These are phyloP conservation scores for Solanum chacoense DNA, from an alignment of 305 asterid genomes.

Conservation along the genomic window DNA sequence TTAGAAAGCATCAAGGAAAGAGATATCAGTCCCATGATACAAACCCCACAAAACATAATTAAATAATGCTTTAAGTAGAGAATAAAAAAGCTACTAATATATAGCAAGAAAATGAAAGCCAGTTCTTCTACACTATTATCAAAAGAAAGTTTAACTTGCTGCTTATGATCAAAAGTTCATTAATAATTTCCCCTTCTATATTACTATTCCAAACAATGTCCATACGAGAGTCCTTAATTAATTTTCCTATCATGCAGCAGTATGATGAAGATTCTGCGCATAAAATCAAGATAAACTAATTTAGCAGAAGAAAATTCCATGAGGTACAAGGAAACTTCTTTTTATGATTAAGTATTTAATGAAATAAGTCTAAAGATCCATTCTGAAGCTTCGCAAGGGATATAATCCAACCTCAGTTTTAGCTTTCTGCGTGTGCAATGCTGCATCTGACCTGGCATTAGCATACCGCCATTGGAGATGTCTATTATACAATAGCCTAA, in stretches of 20 bases:
- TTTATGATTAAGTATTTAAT: not conserved
- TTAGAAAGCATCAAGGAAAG: not conserved
- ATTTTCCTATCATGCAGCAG: not conserved
- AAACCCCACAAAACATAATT: not conserved
- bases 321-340: not conserved
- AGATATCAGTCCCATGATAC: not conserved
- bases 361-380: not conserved
- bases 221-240: not conserved
- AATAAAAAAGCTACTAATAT: not conserved
- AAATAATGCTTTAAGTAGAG: not conserved
- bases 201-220: not conserved
- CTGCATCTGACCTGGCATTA: constrained; percentile 48
- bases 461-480: constrained; percentile 80
- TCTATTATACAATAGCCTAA: constrained; percentile 70
- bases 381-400: not conserved
- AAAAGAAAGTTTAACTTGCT: not conserved
- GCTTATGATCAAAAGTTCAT: not conserved
- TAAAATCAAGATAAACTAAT: not conserved
- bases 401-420: constrained; percentile 58
- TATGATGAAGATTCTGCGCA: not conserved
- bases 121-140: not conserved
- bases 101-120: not conserved
- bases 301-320: not conserved
- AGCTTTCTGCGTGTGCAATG: constrained; percentile 35
- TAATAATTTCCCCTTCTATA: not conserved